Base-by-base conservation (phyloP, 2,329 filamentous ascomycete species). In the Fusarium sp. region DNA sequence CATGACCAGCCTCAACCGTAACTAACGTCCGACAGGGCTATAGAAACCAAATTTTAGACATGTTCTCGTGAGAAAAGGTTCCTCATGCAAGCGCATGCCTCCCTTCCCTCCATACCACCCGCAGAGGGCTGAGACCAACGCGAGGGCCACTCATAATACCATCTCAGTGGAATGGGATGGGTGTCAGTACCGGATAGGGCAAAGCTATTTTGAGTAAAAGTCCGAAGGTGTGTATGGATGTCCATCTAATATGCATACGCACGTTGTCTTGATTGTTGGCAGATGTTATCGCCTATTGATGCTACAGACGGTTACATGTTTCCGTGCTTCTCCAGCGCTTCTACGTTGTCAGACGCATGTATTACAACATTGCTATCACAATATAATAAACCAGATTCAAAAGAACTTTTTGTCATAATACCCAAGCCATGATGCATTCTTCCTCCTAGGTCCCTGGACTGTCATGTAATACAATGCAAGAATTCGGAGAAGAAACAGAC, bases 91-190 rank as follows among this genome's bases (percentile, higher is more conserved):
- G 24, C 36, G 26, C 42, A 53, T 49, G 29, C 63, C 54, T 19
- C 19, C 19, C 19, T 19, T 19, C 19, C 50, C 54, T 51, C 53
- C 54, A 60, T 15, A 34, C 31, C n/a, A 32, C 19, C 28, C 39
- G 22, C 34, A 60, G 31, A 24, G 36, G 59, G 58, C 50, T 57
- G 46, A 60, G 57, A 53, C 63, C 48, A 65, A 67, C 47, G 48
- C 53, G 52, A 53, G 35, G 51, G 32, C 58, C 53, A 62, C 15
- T 47, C 53, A 47, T 40, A 61, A 52, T 65, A 66, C 65, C 62
- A 62, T 66, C 53, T 26, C 62, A 39, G 26, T 68, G 65, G 65
- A 64, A 68, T 67, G 62, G 51, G 55, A 54, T 58, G 52, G 40
- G 42, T 28, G 53, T 52, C 56, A 53, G 65, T 11, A 64, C 65